A percentile compares a stretch with the other conserved stretches of the same genome.
Evolutionary conservation across 768 basidiomycete species (phyloP).

Genomic region (Leccinum rimulosum): DNA sequence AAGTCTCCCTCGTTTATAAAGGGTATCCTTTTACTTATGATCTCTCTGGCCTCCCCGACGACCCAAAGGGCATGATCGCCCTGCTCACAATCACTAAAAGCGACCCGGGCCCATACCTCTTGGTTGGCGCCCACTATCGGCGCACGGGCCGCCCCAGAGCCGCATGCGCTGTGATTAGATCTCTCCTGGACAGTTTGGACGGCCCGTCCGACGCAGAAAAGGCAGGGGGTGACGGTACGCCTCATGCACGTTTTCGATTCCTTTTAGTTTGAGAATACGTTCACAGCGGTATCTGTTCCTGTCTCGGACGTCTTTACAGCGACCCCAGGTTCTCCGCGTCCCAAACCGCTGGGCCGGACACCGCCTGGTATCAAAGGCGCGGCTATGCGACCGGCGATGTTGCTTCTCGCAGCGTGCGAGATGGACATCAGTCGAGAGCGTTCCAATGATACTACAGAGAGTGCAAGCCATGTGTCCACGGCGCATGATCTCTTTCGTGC

Average conservation of each 20-base stretch:
- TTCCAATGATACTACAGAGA: constrained; percentile 20
- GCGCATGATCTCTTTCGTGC: constrained; percentile 32
- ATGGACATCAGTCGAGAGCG: constrained; percentile 31
- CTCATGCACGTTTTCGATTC: constrained; percentile 7
- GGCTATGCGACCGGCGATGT: constrained; percentile 26
- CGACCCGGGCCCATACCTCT: constrained; percentile 32
- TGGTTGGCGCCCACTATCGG: constrained; percentile 33
- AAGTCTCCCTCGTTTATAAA: constrained; percentile 26
- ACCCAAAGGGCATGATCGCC: constrained; percentile 27
- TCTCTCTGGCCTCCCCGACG: constrained; percentile 29
- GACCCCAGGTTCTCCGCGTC: constrained; percentile 6
- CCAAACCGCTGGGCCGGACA: constrained; percentile 8
- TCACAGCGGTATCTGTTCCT: constrained; percentile 10
- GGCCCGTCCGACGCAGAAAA: constrained; percentile 12
- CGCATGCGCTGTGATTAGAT: constrained; percentile 28
- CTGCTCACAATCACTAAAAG: constrained; percentile 27
- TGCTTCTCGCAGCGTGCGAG: constrained; percentile 33
- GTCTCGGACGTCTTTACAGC: constrained; percentile 8
- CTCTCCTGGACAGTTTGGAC: constrained; percentile 20
- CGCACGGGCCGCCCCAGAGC: constrained; percentile 33
- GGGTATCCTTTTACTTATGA: constrained; percentile 30
- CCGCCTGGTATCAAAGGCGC: constrained; percentile 13
- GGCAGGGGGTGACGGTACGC: constrained; percentile 27
- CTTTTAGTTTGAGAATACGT: constrained; percentile 16
- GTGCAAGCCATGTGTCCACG: constrained; percentile 15